phyloP scores from a whole-genome alignment of 2,329 filamentous ascomycete genomes.

The Graphilbum ipis-grandicollis region DNA sequence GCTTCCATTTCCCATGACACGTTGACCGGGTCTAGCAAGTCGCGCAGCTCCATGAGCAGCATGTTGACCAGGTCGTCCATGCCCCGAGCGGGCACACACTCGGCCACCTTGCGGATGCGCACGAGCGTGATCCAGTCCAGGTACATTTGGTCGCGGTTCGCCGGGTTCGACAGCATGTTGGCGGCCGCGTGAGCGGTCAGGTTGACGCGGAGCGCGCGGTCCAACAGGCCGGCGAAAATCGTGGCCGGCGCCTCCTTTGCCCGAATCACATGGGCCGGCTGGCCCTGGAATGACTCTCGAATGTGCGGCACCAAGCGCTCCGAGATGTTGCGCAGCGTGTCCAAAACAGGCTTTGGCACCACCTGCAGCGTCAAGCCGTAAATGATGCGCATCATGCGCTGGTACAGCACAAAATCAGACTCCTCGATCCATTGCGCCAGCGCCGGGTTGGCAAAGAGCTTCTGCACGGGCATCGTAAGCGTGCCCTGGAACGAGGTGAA shows the following conservation, averaged over 20 bases:
- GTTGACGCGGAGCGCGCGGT: slow-evolving; percentile 80
- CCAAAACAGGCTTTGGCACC: slow-evolving; percentile 71
- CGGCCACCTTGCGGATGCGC: slow-evolving; percentile 42
- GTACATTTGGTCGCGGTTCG: slow-evolving; percentile 91
- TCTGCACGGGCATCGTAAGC: slow-evolving; percentile 90
- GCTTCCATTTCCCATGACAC: slow-evolving; percentile 49
- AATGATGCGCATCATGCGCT: slow-evolving; percentile 89
- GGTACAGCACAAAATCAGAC: slow-evolving; percentile 89
- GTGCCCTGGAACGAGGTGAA: slow-evolving; percentile 94
- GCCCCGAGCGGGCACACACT: slow-evolving; percentile 41
- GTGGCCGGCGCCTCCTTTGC: slow-evolving; percentile 81
- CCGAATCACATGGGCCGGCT: slow-evolving; percentile 68
- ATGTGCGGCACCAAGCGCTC: slow-evolving; percentile 68
- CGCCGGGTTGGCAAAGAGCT: slow-evolving; percentile 65
- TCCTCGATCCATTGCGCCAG: slow-evolving; percentile 88
- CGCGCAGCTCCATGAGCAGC: slow-evolving; percentile 48
- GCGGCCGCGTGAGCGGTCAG: slow-evolving; percentile 85
- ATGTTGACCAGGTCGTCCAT: slow-evolving; percentile 51
- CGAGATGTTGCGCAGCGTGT: slow-evolving; percentile 75
- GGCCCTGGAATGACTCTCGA: slow-evolving; percentile 65
- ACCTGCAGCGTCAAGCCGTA: slow-evolving; percentile 81
- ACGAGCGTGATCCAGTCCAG: slow-evolving; percentile 66
- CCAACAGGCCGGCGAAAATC: slow-evolving; percentile 71
- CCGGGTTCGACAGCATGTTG: slow-evolving; percentile 76
- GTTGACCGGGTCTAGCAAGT: slow-evolving; percentile 50